Percentiles rank a stretch among this genome's conserved stretches.
These are phyloP conservation scores for Solanum chaucha DNA, from an alignment of 257 asterid genomes.

Conservation along the genomic window DNA sequence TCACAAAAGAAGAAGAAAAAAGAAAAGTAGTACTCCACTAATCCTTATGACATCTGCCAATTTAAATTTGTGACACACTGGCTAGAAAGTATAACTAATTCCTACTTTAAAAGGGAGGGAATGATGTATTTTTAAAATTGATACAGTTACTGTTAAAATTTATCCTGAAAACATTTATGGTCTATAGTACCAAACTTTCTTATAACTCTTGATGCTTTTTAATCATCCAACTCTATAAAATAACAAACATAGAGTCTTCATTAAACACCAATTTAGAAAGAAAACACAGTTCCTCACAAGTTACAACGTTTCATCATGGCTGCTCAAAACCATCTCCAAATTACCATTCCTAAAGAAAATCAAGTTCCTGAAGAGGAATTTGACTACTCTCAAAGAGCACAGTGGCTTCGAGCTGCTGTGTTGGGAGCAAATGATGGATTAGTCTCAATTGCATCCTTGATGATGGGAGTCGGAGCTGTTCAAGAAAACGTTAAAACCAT, in stretches of 20 bases:
- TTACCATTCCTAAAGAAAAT: not conserved
- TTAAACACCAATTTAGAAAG: not conserved
- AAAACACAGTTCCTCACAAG: not conserved
- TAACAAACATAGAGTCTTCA: not conserved
- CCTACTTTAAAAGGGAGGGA: no score
- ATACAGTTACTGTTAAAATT: no score
- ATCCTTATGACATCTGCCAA: no score
- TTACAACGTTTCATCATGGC: not conserved
- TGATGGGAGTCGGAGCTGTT: conserved; percentile 13
- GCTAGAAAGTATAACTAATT: no score
- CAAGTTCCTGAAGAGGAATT: conserved; percentile 6
- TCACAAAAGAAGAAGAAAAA: not conserved
- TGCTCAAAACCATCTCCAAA: not conserved
- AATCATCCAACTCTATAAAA: not conserved
- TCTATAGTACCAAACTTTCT: no score
- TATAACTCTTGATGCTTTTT: not conserved
- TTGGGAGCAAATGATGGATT: conserved; percentile 16
- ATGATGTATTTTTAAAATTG: no score
- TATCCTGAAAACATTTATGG: no score
- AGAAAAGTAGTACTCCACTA: no score
- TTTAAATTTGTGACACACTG: no score
- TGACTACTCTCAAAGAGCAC: conserved; percentile 31
- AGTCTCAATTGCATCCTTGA: not conserved
- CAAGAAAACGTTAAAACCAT: conserved; percentile 29
- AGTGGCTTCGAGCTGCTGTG: conserved; percentile 11